phyloP scores from a whole-genome alignment of 2,329 filamentous ascomycete genomes.

The Cladosporium oxysporum region DNA sequence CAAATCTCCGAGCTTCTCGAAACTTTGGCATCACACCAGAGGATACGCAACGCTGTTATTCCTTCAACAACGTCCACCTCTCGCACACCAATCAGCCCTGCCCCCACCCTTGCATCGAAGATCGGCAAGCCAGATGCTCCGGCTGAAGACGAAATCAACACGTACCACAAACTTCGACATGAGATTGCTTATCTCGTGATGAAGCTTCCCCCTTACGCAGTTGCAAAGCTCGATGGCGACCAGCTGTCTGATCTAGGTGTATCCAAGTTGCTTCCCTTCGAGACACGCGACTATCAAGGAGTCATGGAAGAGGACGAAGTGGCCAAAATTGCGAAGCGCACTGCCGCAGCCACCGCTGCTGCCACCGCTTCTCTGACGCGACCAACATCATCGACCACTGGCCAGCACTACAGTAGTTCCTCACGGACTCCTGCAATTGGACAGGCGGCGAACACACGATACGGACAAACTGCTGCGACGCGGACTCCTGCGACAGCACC shows the following conservation, averaged over 20 bases:
- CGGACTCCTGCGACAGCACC: constrained; percentile 33
- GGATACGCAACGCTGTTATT: constrained; percentile 72
- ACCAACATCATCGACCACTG: constrained; percentile 31
- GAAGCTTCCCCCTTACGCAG: constrained; percentile 77
- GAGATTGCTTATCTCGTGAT: constrained; percentile 74
- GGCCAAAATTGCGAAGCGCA: constrained; percentile 44
- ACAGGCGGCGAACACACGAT: constrained; percentile 38
- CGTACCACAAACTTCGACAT: constrained; percentile 73
- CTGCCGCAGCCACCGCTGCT: constrained; percentile 37
- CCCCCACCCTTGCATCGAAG: constrained; percentile 59
- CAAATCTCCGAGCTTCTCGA: constrained; percentile 76
- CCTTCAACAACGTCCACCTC: constrained; percentile 45
- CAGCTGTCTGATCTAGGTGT: constrained; percentile 81
- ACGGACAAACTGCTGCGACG: constrained; percentile 32
- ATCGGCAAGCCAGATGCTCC: constrained; percentile 65
- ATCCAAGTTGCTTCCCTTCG: constrained; percentile 74
- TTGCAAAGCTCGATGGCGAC: constrained; percentile 83
- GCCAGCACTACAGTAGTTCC: constrained; percentile 38
- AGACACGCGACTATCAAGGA: constrained; percentile 72
- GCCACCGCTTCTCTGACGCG: constrained; percentile 34
- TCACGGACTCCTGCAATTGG: constrained; percentile 38
- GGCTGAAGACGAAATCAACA: constrained; percentile 57
- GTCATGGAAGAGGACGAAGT: constrained; percentile 80
- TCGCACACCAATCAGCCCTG: constrained; percentile 54
- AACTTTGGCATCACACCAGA: constrained; percentile 75